phyloP scores from a whole-genome alignment of 148 eudicot genomes.

The Selenicereus undatus region DNA sequence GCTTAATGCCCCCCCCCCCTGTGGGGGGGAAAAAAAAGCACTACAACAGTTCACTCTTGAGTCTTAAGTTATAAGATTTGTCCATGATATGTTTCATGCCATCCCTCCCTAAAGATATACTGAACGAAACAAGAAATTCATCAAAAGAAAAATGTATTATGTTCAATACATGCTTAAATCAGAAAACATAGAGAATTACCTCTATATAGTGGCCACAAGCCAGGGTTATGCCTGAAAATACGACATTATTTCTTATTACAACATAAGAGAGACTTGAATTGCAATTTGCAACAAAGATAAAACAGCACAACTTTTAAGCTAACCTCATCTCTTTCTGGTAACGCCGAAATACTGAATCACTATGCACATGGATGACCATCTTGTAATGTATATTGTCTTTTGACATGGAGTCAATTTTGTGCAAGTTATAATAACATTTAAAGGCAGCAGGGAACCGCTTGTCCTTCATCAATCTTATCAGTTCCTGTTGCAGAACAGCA shows the following conservation, averaged over 20 bases:
- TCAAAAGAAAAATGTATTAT: neutral
- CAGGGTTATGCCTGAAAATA: conserved; percentile 68
- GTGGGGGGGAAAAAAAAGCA: too few relatives aligned
- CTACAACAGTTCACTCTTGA: too few relatives aligned
- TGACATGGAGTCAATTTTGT: conserved; percentile 46
- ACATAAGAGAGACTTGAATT: conserved; percentile 15
- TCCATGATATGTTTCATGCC: too few relatives aligned
- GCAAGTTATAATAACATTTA: conserved; percentile 77
- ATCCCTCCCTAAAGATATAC: too few relatives aligned
- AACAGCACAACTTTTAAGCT: neutral
- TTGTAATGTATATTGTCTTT: conserved; percentile 58
- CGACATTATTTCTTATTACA: conserved; percentile 16
- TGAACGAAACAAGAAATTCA: neutral
- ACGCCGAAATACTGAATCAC: conserved; percentile 73
- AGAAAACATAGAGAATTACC: conserved; percentile 39
- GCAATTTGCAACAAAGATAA: neutral
- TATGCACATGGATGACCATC: conserved; percentile 90
- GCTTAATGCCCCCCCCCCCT: too few relatives aligned
- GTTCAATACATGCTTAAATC: neutral
- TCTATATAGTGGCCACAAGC: conserved; percentile 91
- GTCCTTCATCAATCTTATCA: conserved; percentile 76
- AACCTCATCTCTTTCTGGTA: conserved; percentile 98
- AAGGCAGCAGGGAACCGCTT: conserved; percentile 77
- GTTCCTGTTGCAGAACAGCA: conserved; percentile 52
- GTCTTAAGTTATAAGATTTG: too few relatives aligned